A percentile compares a stretch with the other conserved stretches of the same genome.
phyloP scores from a whole-genome alignment of 2,329 filamentous ascomycete genomes.

The Aureobasidium sp. region DNA sequence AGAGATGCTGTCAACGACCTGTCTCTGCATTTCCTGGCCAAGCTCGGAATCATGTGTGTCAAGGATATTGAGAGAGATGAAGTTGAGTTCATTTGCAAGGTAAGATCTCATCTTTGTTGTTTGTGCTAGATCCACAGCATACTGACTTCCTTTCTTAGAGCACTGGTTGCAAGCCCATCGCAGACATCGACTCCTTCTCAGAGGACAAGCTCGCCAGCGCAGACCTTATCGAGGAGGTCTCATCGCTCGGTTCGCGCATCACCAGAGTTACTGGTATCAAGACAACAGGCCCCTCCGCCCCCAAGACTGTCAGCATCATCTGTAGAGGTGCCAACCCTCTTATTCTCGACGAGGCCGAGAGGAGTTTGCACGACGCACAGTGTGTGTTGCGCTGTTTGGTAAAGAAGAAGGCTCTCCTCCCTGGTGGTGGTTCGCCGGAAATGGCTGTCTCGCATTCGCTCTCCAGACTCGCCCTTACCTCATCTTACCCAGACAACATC shows the following conservation, averaged over 20 bases:
- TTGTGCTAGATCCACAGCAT: neutral
- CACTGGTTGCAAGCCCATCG: slow-evolving; percentile 96
- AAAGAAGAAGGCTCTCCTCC: slow-evolving; percentile 99
- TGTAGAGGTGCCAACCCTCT: slow-evolving; percentile 89
- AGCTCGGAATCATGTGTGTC: slow-evolving; percentile 88
- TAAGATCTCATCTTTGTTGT: slow-evolving; percentile 1
- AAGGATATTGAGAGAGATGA: slow-evolving; percentile 99
- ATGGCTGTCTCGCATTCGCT: slow-evolving; percentile 90
- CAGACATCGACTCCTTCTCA: slow-evolving; percentile 95
- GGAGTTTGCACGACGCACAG: slow-evolving; percentile 91
- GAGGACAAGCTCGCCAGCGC: slow-evolving; percentile 96
- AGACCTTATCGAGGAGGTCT: slow-evolving; percentile 86
- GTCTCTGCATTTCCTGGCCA: slow-evolving; percentile 92
- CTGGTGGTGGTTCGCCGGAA: slow-evolving; percentile 91
- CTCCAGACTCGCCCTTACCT: slow-evolving; percentile 68
- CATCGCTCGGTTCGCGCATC: slow-evolving; percentile 79
- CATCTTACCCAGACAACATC: slow-evolving; percentile 88
- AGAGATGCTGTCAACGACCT: slow-evolving; percentile 97
- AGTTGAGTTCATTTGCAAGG: slow-evolving; percentile 98
- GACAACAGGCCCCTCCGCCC: slow-evolving; percentile 48
- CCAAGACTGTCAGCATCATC: slow-evolving; percentile 84
- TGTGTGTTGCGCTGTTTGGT: slow-evolving; percentile 96
- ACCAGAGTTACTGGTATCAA: slow-evolving; percentile 93
- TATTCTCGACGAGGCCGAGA: slow-evolving; percentile 94
- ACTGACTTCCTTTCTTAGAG: slow-evolving; percentile 38